A percentile compares a stretch with the other conserved stretches of the same genome.
These are phyloP conservation scores for Populus tomentosa DNA, from an alignment of 441 rosid genomes.

Conservation along the genomic window DNA sequence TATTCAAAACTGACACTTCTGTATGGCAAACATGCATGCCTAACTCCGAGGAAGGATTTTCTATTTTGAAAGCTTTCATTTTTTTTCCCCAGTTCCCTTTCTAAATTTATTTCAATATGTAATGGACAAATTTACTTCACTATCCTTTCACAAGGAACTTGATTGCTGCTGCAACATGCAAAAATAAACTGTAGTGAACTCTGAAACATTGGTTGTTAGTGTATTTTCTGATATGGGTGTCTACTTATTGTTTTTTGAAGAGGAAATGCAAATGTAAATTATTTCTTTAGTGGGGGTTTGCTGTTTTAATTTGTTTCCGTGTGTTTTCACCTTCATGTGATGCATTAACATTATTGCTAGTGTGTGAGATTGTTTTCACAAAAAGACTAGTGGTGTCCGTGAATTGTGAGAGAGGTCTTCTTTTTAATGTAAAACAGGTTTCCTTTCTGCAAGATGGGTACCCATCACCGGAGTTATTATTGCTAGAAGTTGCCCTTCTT, in stretches of 20 bases:
- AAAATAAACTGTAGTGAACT: background rate
- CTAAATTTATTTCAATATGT: background rate
- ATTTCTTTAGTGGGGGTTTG: constrained; percentile 1
- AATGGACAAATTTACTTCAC: constrained; percentile 9
- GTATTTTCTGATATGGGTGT: background rate
- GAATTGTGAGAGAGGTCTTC: constrained; percentile 14
- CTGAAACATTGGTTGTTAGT: background rate
- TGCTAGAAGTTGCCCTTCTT: constrained; percentile 18
- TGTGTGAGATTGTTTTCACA: constrained; percentile 1
- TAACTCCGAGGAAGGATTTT: background rate
- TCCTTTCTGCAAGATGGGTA: constrained; percentile 17
- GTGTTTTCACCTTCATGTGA: constrained; percentile 15
- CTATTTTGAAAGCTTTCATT: background rate
- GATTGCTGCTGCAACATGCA: background rate
- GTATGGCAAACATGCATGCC: background rate
- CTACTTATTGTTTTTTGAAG: background rate
- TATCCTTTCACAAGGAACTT: constrained; percentile 5
- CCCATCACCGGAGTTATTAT: constrained; percentile 21
- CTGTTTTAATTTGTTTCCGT: constrained; percentile 8
- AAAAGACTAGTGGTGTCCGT: constrained; percentile 1
- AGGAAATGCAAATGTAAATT: background rate
- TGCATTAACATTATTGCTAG: constrained; percentile 6
- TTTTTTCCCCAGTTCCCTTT: background rate
- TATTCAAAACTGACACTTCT: background rate
- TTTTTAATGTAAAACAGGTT: constrained; percentile 16